phyloP scores from a whole-genome alignment of 1,284 basidiomycete genomes.

The Laetiporus sulphureus region DNA sequence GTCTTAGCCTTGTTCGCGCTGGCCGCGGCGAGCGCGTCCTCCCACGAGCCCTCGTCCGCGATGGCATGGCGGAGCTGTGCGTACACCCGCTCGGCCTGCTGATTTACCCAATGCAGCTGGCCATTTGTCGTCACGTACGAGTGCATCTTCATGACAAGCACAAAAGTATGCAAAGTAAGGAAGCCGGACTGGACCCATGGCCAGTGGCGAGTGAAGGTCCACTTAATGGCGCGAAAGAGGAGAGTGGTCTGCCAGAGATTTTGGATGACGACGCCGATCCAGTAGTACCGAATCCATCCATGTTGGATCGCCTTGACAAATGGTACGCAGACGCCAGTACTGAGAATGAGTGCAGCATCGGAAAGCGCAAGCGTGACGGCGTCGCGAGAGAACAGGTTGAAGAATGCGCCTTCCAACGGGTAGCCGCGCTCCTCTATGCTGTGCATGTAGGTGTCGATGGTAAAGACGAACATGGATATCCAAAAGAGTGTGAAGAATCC shows the following conservation, averaged over 20 bases:
- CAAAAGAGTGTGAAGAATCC: constrained; percentile 95
- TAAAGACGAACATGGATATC: constrained; percentile 79
- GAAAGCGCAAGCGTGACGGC: constrained; percentile 78
- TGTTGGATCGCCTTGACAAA: constrained; percentile 74
- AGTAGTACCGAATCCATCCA: constrained; percentile 77
- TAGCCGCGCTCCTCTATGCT: constrained; percentile 75
- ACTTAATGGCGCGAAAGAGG: constrained; percentile 66
- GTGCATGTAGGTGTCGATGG: constrained; percentile 70
- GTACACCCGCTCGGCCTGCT: constrained; percentile 38
- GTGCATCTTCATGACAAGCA: constrained; percentile 96
- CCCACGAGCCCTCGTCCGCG: constrained; percentile 55
- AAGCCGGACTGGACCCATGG: constrained; percentile 98
- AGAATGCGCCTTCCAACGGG: constrained; percentile 78
- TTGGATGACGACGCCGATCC: constrained; percentile 69
- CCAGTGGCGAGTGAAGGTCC: constrained; percentile 88
- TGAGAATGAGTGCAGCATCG: constrained; percentile 75
- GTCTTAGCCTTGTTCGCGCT: constrained; percentile 17
- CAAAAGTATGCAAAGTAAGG: constrained; percentile 85
- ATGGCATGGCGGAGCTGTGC: constrained; percentile 42
- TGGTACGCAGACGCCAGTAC: constrained; percentile 76
- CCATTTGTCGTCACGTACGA: constrained; percentile 92
- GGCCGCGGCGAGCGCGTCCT: constrained; percentile 47
- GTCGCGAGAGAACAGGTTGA: constrained; percentile 84
- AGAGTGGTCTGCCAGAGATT: constrained; percentile 72
- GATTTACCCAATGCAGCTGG: constrained; percentile 58